Base-by-base conservation (phyloP, 306 rosid species). In the Cotoneaster glaucophyllus region DNA sequence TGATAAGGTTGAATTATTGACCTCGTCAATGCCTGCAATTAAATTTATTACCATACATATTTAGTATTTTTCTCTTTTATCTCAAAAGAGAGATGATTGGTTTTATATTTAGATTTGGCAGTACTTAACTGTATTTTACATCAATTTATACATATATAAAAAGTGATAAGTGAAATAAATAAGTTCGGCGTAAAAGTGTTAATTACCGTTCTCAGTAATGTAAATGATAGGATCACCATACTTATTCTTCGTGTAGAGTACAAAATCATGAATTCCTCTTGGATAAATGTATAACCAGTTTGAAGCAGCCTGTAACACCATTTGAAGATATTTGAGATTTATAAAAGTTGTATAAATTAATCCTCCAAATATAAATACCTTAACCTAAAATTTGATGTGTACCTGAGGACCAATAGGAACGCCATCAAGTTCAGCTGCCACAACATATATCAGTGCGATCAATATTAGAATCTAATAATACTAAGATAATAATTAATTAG, bases 11-110 rank as follows among this genome's bases (percentile, higher is more conserved):
- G 84, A 86, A 73, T 87, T 82, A 75, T 89, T 81, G 28, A 67
- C 61, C 82, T 90, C 91, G 3, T 82, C 88, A 8, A 87, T 52
- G 72, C 93, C 93, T 89, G 69, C 74, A 78, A 5, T 37, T 32
- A 11, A 58, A 58, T 58, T 25, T 5, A 22, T 21, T 58, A 43
- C 15, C 10, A 0, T 11, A 11, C 13, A 13, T 43, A 43, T 43
- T 11, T 11, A 3, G 48, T 43, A 43, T 12, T 41, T 3, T 3
- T 43, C 48, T 11, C 48, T 43, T 32, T 32, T 32, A 32, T 32
- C 48, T 37, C 4, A 43, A 43, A 43, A 43, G 15, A 11, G 48
- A 43, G 48, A 3, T 43, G 14, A 12, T 43, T 43, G 48, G 48
- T 43, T 43, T 43, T 11, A 43, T 11, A 43, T 43, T 43, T 43